Evolutionary conservation across 1,139 yeast genomes (phyloP).

Genomic region (Nakaseomyces nivariensis): DNA sequence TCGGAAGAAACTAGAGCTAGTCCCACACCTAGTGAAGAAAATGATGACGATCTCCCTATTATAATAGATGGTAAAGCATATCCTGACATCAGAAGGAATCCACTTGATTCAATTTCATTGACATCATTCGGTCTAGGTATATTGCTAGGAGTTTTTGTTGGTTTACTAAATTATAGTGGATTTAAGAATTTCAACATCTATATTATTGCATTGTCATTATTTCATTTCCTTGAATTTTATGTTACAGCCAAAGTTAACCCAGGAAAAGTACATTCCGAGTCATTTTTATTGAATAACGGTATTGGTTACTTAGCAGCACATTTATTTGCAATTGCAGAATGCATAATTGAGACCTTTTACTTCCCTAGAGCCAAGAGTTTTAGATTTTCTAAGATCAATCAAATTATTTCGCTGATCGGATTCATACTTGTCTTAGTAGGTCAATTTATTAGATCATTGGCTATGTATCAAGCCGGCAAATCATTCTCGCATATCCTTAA

Average conservation of each 20-base stretch:
- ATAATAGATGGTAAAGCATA: slow-evolving; percentile 13
- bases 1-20: not conserved
- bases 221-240: slow-evolving; percentile 76
- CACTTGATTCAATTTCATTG: slow-evolving; percentile 31
- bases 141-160: slow-evolving; percentile 32
- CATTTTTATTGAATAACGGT: slow-evolving; percentile 71
- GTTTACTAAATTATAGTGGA: slow-evolving; percentile 23
- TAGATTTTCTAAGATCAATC: slow-evolving; percentile 6
- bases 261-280: slow-evolving; percentile 55
- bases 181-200: slow-evolving; percentile 40
- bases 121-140: slow-evolving; percentile 36
- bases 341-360: slow-evolving; percentile 32
- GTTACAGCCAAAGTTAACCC: slow-evolving; percentile 69
- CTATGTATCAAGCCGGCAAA: slow-evolving; percentile 81
- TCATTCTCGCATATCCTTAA: slow-evolving; percentile 84
- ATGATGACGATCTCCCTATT: slow-evolving; percentile 11
- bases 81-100: slow-evolving; percentile 30
- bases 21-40: not conserved
- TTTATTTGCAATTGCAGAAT: slow-evolving; percentile 40
- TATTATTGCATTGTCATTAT: slow-evolving; percentile 42
- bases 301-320: slow-evolving; percentile 59
- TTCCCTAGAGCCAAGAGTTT: slow-evolving; percentile 30
- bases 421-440: slow-evolving; percentile 43
- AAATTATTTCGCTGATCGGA: slow-evolving; percentile 35
- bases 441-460: slow-evolving; percentile 55